Evolutionary conservation across 2,329 filamentous ascomycete species (phyloP).

Genomic region (Phialophora macrospora): DNA sequence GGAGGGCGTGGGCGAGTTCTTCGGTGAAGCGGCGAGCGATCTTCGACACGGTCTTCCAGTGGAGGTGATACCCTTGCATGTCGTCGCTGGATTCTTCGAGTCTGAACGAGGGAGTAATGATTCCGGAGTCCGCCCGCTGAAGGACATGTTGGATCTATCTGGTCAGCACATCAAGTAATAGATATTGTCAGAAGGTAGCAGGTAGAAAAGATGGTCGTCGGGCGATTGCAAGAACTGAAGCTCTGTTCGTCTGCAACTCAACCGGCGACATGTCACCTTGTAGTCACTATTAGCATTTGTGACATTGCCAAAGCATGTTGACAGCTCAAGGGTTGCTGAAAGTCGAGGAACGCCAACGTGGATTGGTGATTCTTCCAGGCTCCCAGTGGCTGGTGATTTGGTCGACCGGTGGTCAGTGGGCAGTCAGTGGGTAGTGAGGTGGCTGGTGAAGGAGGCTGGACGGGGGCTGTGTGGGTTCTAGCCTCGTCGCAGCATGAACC

Average conservation of each 20-base stretch:
- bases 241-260: constrained; percentile 1
- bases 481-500: constrained; percentile 5
- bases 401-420: background rate
- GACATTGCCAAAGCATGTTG: constrained; percentile 1
- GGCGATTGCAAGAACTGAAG: constrained; percentile 1
- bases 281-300: constrained; percentile 15
- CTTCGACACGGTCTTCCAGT: constrained; percentile 83
- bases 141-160: constrained; percentile 58
- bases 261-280: constrained; percentile 9
- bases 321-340: constrained; percentile 18
- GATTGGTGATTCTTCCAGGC: constrained; percentile 17
- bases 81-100: constrained; percentile 80
- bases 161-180: constrained; percentile 13
- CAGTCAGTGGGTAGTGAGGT: background rate
- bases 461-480: constrained; percentile 15
- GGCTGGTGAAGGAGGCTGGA: background rate
- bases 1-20: constrained; percentile 42
- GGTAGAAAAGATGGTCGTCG: background rate
- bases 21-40: constrained; percentile 60
- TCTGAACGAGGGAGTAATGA: constrained; percentile 77
- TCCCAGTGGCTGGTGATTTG: constrained; percentile 14
- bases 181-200: background rate
- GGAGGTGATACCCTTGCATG: constrained; percentile 85
- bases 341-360: background rate
- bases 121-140: constrained; percentile 77